Conservation (phyloP, 352 stramenopile species). For the Globisporangium paroecandrum region DNA sequence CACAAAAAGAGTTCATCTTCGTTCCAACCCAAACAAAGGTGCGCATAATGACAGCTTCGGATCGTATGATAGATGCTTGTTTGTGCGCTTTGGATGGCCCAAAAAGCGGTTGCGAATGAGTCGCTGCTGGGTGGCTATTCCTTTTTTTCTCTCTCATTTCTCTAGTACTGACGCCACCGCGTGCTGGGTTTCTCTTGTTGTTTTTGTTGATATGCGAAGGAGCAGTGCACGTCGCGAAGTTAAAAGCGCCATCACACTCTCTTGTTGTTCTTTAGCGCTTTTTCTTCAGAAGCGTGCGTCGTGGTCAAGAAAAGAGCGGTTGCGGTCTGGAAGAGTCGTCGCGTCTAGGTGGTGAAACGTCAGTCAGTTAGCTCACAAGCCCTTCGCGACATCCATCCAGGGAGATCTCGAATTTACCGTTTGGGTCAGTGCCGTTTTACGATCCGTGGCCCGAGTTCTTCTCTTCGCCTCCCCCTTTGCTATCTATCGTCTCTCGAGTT, state of each 20-base stretch:
- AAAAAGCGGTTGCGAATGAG: no score
- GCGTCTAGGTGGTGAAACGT: slow-evolving; percentile 9
- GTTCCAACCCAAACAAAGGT: background rate
- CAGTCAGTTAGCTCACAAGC: slow-evolving; percentile 8
- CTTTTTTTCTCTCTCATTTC: background rate
- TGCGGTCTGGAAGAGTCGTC: background rate
- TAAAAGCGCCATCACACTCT: background rate
- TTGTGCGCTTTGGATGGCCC: background rate
- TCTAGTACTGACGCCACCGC: background rate
- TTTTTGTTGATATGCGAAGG: background rate
- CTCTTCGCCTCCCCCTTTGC: background rate
- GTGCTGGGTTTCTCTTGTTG: background rate
- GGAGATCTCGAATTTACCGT: slow-evolving; percentile 7
- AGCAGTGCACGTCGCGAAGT: background rate
- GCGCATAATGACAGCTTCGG: background rate
- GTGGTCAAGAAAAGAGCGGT: slow-evolving; percentile 2
- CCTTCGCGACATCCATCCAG: background rate
- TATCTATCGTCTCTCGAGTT: background rate
- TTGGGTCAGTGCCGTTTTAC: background rate
- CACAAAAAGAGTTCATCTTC: background rate
- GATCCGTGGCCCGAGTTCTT: background rate
- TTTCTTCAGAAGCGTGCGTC: background rate
- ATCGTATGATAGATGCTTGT: background rate
- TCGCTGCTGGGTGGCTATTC: background rate
- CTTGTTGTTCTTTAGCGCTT: background rate